These are phyloP conservation scores for Sanghuangporus baumii DNA, from an alignment of 1,284 basidiomycete genomes.

Conservation along the genomic window DNA sequence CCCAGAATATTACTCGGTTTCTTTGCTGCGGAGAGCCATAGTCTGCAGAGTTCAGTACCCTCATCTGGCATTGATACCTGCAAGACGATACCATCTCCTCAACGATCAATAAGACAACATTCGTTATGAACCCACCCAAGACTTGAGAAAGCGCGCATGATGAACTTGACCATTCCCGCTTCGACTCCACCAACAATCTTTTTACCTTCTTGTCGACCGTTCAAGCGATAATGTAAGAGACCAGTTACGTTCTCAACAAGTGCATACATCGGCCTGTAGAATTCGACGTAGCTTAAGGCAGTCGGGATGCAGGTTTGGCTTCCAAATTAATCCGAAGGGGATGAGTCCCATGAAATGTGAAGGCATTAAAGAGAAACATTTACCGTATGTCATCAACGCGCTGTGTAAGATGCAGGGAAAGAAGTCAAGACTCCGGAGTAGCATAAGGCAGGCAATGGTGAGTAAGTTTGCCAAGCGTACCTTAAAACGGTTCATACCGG, in stretches of 20 bases:
- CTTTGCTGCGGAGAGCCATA: conserved; percentile 67
- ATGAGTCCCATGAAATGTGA: background rate
- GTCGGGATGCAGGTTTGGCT: conserved; percentile 61
- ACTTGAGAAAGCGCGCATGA: conserved; percentile 47
- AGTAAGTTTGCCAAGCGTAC: conserved; percentile 28
- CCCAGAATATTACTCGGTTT: conserved; percentile 62
- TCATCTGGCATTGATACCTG: conserved; percentile 64
- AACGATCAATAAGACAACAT: background rate
- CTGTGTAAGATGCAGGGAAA: conserved; percentile 28
- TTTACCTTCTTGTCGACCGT: conserved; percentile 24
- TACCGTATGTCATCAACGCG: conserved; percentile 55
- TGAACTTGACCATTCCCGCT: conserved; percentile 59
- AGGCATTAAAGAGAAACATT: background rate
- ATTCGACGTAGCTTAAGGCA: conserved; percentile 71
- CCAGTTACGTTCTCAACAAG: conserved; percentile 68
- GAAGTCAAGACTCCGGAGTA: background rate
- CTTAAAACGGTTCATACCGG: conserved; percentile 51
- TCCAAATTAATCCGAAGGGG: conserved; percentile 1
- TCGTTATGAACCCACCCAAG: conserved; percentile 44
- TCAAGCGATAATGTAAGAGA: conserved; percentile 41
- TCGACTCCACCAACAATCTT: conserved; percentile 35
- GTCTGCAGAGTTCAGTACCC: conserved; percentile 59
- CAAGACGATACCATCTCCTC: background rate
- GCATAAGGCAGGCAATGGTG: conserved; percentile 6
- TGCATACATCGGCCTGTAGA: conserved; percentile 56